These are phyloP conservation scores for Aspergillus haitiensis DNA, from an alignment of 495 filamentous ascomycete genomes.

Conservation along the genomic window DNA sequence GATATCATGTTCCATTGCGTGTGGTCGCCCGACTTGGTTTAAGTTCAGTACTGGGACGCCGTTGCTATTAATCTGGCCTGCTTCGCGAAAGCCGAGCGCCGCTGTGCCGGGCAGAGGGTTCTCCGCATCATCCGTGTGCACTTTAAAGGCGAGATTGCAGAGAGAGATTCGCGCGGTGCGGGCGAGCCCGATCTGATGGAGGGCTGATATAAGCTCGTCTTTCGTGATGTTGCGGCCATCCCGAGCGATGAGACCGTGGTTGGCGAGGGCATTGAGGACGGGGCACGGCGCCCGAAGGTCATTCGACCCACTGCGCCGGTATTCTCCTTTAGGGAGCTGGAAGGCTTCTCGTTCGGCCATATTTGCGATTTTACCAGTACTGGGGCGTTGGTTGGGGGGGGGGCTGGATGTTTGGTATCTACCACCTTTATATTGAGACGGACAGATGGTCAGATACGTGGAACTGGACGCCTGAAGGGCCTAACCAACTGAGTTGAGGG, in stretches of 20 bases:
- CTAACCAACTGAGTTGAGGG: no score
- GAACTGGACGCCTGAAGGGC: not conserved
- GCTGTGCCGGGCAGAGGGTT: constrained; percentile 6
- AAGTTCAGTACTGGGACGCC: constrained; percentile 18
- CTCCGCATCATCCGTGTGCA: constrained; percentile 15
- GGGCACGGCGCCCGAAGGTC: constrained; percentile 23
- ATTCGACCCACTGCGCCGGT: constrained; percentile 1
- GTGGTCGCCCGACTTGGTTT: constrained; percentile 20
- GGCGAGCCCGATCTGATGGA: constrained; percentile 18
- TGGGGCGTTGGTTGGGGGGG: not conserved
- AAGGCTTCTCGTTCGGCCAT: not conserved
- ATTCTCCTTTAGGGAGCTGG: constrained; percentile 3
- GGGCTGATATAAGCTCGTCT: constrained; percentile 13
- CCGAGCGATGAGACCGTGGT: constrained; percentile 20
- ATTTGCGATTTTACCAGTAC: not conserved
- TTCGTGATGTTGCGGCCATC: constrained; percentile 22
- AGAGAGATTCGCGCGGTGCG: constrained; percentile 3
- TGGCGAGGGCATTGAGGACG: constrained; percentile 23
- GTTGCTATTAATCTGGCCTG: constrained; percentile 10
- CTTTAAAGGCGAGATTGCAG: constrained; percentile 16
- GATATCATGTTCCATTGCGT: constrained; percentile 24
- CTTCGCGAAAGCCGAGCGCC: constrained; percentile 19
- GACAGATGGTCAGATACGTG: not conserved
- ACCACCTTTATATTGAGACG: not conserved
- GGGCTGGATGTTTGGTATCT: not conserved